Evolutionary conservation across 768 basidiomycete species (phyloP), one percentile per base, ranked within the genome.

Genomic region (Tylopilus cervinicoccineus): DNA sequence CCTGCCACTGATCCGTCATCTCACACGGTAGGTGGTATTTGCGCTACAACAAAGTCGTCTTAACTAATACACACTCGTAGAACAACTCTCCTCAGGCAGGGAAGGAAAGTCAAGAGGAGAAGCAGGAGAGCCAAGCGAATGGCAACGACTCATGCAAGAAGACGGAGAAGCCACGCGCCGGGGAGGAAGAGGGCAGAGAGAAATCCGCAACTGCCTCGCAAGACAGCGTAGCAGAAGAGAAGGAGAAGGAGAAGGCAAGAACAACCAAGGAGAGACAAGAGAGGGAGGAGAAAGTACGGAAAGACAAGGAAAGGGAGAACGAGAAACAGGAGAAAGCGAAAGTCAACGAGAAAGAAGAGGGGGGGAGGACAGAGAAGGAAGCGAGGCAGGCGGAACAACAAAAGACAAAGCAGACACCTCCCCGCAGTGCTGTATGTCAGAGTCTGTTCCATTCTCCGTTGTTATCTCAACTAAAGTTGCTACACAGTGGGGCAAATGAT

Each of bases 11-110:
- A 16, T 6, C 9, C 12, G 8, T 3, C 43, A n/a, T 33, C 43
- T 14, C 51, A 51, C 1, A 2, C 5, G 33, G 60, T 63, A 48
- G 3, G 57, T 20, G 14, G n/a, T 19, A 1, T 19, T 11, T n/a
- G 27, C 24, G 8, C 13, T 27, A 16, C 6, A 3, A 27, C 12
- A 0, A 2, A 9, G n/a, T 37, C 6, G 16, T 28, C 14, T 39
- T 22, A 17, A 31, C 38, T 50, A 11, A 61, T 38, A 24, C n/a
- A 38, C 6, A 29, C 6, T 13, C 1, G 24, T 13, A 59, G 55
- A 51, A 42, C 14, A 37, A 10, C 22, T 16, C 26, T 1, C n/a
- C 0, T 39, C 45, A 50, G 49, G 19, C 49, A 5, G 24, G 43
- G 19, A 28, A 37, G 24, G 38, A 2, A 45, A 42, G 0, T 34